Conservation (phyloP, 306 rosid species). For the Trifolium dubium region DNA sequence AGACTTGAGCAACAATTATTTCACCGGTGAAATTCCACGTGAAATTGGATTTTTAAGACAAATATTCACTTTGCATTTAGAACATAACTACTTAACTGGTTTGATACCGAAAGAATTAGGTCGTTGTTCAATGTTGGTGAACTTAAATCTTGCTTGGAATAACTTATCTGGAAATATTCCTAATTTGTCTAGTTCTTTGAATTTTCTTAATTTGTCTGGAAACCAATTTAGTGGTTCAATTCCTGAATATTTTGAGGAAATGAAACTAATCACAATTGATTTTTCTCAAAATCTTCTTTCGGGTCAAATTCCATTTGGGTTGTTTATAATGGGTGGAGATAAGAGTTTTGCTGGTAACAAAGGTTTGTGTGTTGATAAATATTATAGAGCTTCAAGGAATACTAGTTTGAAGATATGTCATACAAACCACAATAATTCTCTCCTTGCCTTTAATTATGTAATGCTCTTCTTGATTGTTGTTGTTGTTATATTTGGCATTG, state of each 20-base stretch:
- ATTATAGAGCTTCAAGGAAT: slow-evolving; percentile 40
- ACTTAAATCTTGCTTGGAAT: slow-evolving; percentile 81
- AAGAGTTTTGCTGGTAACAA: slow-evolving; percentile 70
- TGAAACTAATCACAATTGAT: slow-evolving; percentile 83
- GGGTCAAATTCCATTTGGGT: slow-evolving; percentile 71
- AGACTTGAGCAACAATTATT: too few species aligned
- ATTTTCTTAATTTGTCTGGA: slow-evolving; percentile 74
- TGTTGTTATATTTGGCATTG: slow-evolving; percentile 49
- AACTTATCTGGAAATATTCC: slow-evolving; percentile 74
- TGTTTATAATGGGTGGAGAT: slow-evolving; percentile 73
- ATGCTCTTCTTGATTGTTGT: slow-evolving; percentile 46
- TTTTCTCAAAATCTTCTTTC: slow-evolving; percentile 74
- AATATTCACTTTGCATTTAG: too few species aligned
- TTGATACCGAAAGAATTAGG: slow-evolving; percentile 70
- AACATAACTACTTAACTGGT: too few species aligned
- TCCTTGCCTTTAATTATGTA: slow-evolving; percentile 49
- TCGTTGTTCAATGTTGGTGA: slow-evolving; percentile 69
- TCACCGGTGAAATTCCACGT: too few species aligned
- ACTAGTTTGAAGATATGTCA: slow-evolving; percentile 61
- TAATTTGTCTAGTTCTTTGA: slow-evolving; percentile 65
- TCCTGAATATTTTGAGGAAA: slow-evolving; percentile 63
- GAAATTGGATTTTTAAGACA: too few species aligned
- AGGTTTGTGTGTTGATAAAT: slow-evolving; percentile 71
- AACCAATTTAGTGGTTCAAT: slow-evolving; percentile 72
- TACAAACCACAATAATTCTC: slow-evolving; percentile 38